Percentiles rank a stretch among this genome's conserved stretches.
Conservation (phyloP, 495 filamentous ascomycete species). For the Pyronema domesticum region DNA sequence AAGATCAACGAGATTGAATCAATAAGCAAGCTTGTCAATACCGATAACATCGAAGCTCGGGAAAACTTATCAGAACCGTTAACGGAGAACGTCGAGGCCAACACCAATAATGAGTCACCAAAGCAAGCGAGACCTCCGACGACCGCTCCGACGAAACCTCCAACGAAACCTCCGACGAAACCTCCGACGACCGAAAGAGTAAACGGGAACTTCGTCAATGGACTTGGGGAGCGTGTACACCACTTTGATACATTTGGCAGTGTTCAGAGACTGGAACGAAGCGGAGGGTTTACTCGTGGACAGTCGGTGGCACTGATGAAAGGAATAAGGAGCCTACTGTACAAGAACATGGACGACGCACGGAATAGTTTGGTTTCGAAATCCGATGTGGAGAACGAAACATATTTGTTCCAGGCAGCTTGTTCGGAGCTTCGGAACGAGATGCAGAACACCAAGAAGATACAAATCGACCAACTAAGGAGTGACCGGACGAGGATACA, state of each 20-base stretch:
- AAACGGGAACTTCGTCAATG: no score
- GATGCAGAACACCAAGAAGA: slow-evolving; percentile 41
- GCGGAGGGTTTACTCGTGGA: slow-evolving; percentile 43
- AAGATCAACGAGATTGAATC: slow-evolving; percentile 7
- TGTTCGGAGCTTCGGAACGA: slow-evolving; percentile 82
- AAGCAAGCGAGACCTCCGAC: neutral
- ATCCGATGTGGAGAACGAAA: slow-evolving; percentile 69
- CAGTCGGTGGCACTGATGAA: slow-evolving; percentile 79
- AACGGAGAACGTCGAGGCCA: slow-evolving; percentile 3
- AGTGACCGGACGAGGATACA: slow-evolving; percentile 69
- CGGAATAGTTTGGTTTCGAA: slow-evolving; percentile 57
- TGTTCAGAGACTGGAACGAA: slow-evolving; percentile 52
- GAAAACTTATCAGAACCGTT: slow-evolving; percentile 8
- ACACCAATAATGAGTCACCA: no score
- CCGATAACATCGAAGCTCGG: neutral
- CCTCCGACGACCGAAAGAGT: no score
- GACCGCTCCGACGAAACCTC: neutral
- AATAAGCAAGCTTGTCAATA: slow-evolving; percentile 1
- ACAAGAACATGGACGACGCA: slow-evolving; percentile 62
- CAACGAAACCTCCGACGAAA: neutral
- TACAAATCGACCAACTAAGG: slow-evolving; percentile 51
- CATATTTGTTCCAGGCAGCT: slow-evolving; percentile 84
- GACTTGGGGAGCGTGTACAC: slow-evolving; percentile 45
- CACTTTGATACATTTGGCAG: slow-evolving; percentile 90
- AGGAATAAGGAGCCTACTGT: slow-evolving; percentile 55